A percentile compares a stretch with the other conserved stretches of the same genome.
These are phyloP conservation scores for Tephrocybe sp. DNA, from an alignment of 768 basidiomycete genomes.

Conservation along the genomic window DNA sequence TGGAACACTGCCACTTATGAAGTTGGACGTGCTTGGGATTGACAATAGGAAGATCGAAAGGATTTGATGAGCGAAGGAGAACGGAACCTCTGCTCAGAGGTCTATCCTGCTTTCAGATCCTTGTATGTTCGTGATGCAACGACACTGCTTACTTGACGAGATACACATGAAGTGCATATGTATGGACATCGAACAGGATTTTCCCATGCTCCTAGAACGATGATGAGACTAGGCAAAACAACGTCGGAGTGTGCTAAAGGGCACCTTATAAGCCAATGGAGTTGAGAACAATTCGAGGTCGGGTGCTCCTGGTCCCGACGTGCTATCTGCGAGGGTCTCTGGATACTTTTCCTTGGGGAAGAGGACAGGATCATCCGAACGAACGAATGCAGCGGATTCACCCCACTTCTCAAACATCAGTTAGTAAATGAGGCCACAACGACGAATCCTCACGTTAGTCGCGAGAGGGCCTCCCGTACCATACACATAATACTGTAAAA, in stretches of 20 bases:
- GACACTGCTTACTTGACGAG: conserved; percentile 29
- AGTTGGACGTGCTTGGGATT: conserved; percentile 36
- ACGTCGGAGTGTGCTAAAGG: neutral
- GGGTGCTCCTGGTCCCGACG: conserved; percentile 38
- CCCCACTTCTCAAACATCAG: conserved; percentile 36
- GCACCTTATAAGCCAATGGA: conserved; percentile 39
- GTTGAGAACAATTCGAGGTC: conserved; percentile 44
- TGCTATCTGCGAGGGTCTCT: conserved; percentile 33
- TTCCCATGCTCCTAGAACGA: conserved; percentile 33
- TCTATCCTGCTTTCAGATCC: conserved; percentile 16
- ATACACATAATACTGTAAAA: conserved; percentile 40
- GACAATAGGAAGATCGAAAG: conserved; percentile 35
- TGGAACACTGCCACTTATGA: neutral
- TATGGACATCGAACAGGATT: conserved; percentile 36
- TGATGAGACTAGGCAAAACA: neutral
- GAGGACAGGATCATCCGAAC: conserved; percentile 45
- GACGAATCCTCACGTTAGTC: conserved; percentile 43
- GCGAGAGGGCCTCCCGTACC: conserved; percentile 50
- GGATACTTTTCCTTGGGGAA: conserved; percentile 39
- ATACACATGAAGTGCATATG: conserved; percentile 36
- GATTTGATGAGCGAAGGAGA: conserved; percentile 33
- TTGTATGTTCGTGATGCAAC: neutral
- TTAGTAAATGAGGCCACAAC: neutral
- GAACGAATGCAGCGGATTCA: conserved; percentile 55
- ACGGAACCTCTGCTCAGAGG: conserved; percentile 40